Percentiles rank a stretch among this genome's conserved stretches.
These are phyloP conservation scores for Kodamaea derodonti DNA, from an alignment of 1,139 yeast species.

Conservation along the genomic window DNA sequence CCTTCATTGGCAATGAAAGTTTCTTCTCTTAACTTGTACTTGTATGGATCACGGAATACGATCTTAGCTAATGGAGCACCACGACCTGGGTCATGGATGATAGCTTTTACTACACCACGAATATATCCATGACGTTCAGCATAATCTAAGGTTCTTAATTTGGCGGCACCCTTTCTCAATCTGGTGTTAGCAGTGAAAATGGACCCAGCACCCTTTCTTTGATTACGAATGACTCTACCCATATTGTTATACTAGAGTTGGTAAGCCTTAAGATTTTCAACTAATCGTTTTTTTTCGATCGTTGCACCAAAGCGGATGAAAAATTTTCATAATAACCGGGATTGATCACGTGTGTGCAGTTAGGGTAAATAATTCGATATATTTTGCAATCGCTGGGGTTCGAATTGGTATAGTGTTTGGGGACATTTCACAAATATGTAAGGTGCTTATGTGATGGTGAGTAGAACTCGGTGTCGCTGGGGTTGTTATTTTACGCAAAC, in stretches of 20 bases:
- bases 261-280: constrained; percentile 4
- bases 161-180: constrained; percentile 99
- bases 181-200: constrained; percentile 99
- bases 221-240: constrained; percentile 99
- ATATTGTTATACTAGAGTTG: constrained; percentile 12
- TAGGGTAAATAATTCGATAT: neutral
- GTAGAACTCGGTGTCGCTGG: too few species aligned
- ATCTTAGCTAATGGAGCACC: constrained; percentile 99
- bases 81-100: constrained; percentile 99
- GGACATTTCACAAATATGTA: too few species aligned
- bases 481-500: too few species aligned
- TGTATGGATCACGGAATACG: constrained; percentile 99
- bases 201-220: constrained; percentile 99
- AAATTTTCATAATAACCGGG: constrained; percentile 5
- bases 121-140: constrained; percentile 99
- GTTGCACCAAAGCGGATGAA: constrained; percentile 1
- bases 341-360: constrained; percentile 2
- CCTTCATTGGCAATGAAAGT: constrained; percentile 99
- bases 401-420: neutral
- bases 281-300: constrained; percentile 1
- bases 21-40: constrained; percentile 96
- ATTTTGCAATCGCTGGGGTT: neutral
- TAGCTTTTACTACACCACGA: constrained; percentile 98
- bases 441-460: too few species aligned
- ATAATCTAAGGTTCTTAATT: constrained; percentile 97